Evolutionary conservation across 2,329 filamentous ascomycete species (phyloP), one percentile per base, ranked within the genome.

Genomic region (Escovopsis sp.): DNA sequence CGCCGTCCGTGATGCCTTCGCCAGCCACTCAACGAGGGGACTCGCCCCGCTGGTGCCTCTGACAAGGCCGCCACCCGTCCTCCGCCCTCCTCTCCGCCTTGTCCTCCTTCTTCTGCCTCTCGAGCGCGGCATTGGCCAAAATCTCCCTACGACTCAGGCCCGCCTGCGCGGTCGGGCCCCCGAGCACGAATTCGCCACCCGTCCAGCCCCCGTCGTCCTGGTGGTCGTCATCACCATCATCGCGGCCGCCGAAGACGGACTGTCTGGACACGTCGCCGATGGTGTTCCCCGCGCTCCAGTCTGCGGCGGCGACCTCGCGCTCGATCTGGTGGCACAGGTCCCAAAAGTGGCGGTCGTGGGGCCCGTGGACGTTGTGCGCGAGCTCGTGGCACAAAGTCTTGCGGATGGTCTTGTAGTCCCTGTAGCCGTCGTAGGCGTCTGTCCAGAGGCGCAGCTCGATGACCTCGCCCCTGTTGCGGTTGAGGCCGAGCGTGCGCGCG

Each of bases 321-420:
- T 96, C 87, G 49, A 94, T 92, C 62, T 79, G 70, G 46, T 76
- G 77, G 45, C 83, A 94, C 48, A 98, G 56, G 35, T 85, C 72
- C 88, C 90, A 96, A 51, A 98, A 98, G 32, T 81, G 62, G 14
- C 74, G 65, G 56, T 96, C 86, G 55, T 98, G 90, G 0, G 80
- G 74, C 0, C 80, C 68, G 58, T 80, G 79, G 9, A 94, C 83
- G 48, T 94, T 94, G 57, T 98, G 90, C 44, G 87, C 79, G 14
- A 98, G 66, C 62, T 98, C 90, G 60, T 98, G 90, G 52, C 88
- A 96, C 11, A 98, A 65, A 31, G 90, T 96, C 46, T 82, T 83
- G 35, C 90, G 72, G 33, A 98, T 92, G 0, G 80, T 87, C 47
- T 79, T 79, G 60, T 96, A 98, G 53, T 94, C 85, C 27, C 90